These are phyloP conservation scores for Aethionema arabicum DNA, from an alignment of 345 rosid species.

Conservation along the genomic window DNA sequence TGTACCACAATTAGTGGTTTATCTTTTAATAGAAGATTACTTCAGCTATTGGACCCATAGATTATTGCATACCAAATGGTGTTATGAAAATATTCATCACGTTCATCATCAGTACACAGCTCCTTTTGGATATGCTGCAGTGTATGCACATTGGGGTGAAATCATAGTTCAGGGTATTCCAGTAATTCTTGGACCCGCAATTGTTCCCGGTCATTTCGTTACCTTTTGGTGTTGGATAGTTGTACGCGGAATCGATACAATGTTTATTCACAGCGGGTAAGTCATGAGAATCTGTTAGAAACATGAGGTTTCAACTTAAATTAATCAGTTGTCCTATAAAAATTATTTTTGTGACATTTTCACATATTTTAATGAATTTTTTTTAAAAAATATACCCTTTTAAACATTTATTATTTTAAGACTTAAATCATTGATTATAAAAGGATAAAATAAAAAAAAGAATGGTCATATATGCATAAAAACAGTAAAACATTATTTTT, in stretches of 20 bases:
- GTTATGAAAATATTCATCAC: conserved; percentile 66
- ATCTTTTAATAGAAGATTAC: conserved; percentile 75
- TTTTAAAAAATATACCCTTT: no score
- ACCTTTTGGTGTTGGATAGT: conserved; percentile 80
- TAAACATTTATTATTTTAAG: no score
- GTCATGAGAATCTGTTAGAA: no score
- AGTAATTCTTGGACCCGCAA: conserved; percentile 76
- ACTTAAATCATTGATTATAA: no score
- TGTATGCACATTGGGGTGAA: conserved; percentile 88
- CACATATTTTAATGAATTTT: no score
- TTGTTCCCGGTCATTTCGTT: conserved; percentile 74
- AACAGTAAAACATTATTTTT: no score
- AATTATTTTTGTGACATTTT: no score
- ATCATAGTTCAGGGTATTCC: conserved; percentile 75
- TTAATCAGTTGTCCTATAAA: no score
- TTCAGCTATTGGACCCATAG: conserved; percentile 83
- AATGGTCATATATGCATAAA: no score
- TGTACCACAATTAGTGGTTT: conserved; percentile 57
- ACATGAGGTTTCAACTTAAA: no score
- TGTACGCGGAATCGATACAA: conserved; percentile 76
- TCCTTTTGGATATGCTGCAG: conserved; percentile 70
- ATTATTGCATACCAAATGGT: conserved; percentile 67
- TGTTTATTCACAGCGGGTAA: conserved; percentile 91
- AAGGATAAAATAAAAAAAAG: no score
- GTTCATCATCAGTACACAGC: conserved; percentile 76